A percentile compares a stretch with the other conserved stretches of the same genome.
Conservation (phyloP, 352 stramenopile species). For the Globisporangium orthogonon region DNA sequence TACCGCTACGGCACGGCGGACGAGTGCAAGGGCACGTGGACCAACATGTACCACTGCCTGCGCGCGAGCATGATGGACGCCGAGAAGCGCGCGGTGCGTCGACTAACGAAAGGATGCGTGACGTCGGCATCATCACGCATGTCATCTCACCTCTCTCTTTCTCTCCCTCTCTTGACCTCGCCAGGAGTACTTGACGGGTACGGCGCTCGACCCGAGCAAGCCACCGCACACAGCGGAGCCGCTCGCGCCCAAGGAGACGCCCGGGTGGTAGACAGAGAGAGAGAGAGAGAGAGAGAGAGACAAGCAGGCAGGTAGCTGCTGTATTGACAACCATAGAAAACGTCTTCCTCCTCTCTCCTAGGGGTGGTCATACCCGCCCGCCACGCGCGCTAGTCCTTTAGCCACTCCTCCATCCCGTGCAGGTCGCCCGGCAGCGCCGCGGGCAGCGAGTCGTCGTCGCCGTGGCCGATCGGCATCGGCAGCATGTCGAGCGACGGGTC, state of each 20-base stretch:
- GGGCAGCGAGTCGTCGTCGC: slow-evolving; percentile 30
- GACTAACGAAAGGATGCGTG: background rate
- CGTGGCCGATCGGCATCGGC: slow-evolving; percentile 68
- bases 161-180: background rate
- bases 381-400: slow-evolving; percentile 45
- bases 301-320: no score
- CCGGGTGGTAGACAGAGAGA: slow-evolving; percentile 44
- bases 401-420: slow-evolving; percentile 75
- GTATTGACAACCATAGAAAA: background rate
- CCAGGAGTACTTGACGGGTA: slow-evolving; percentile 62
- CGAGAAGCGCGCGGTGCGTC: slow-evolving; percentile 45
- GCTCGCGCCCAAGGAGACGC: slow-evolving; percentile 59
- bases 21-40: slow-evolving; percentile 77
- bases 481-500: slow-evolving; percentile 43
- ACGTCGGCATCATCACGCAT: background rate
- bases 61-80: slow-evolving; percentile 75
- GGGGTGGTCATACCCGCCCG: no score
- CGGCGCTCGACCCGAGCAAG: slow-evolving; percentile 51
- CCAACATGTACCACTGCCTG: slow-evolving; percentile 79
- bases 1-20: slow-evolving; percentile 67
- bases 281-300: background rate
- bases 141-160: background rate
- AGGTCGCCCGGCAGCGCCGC: slow-evolving; percentile 58
- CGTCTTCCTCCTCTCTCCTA: background rate
- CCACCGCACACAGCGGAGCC: slow-evolving; percentile 47